Conservation (phyloP, 176 grass and related monocot species). For the Thalia dealbata region DNA sequence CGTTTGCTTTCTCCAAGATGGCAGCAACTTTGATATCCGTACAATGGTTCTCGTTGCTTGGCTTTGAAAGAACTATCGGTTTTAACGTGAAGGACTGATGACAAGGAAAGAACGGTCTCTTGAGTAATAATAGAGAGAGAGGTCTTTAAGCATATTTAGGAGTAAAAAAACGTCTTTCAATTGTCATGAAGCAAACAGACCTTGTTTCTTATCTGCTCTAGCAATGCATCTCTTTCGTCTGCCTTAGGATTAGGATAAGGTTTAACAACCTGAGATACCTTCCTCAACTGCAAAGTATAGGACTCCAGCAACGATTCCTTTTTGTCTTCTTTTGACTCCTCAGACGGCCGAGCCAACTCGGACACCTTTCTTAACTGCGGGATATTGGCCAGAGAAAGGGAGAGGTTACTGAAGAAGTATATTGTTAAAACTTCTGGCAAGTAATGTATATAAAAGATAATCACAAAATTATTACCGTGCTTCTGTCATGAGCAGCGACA, state of each 20-base stretch:
- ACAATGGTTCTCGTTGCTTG: slow-evolving; percentile 37
- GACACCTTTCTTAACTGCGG: slow-evolving; percentile 1
- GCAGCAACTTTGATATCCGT: slow-evolving; percentile 85
- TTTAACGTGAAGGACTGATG: slow-evolving; percentile 81
- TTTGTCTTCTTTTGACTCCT: neutral
- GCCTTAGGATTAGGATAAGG: slow-evolving; percentile 34
- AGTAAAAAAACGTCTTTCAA: neutral
- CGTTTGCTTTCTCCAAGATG: slow-evolving; percentile 93
- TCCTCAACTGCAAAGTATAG: slow-evolving; percentile 67
- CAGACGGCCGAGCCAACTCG: neutral
- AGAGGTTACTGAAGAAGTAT: neutral
- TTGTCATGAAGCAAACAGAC: slow-evolving; percentile 22
- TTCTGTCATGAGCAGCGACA: slow-evolving; percentile 96
- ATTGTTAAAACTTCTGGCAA: neutral
- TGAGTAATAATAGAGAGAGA: neutral
- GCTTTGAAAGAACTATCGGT: slow-evolving; percentile 36
- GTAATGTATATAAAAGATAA: neutral
- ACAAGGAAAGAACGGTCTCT: slow-evolving; percentile 5
- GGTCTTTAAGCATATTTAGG: neutral
- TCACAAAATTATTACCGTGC: slow-evolving; percentile 43
- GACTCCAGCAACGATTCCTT: slow-evolving; percentile 2
- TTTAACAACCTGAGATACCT: slow-evolving; percentile 54
- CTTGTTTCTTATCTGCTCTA: slow-evolving; percentile 97
- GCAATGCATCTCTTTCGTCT: slow-evolving; percentile 62
- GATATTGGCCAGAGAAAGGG: neutral